Evolutionary conservation across 192 early-diverging fungal genomes (phyloP).

Genomic region (Coemansia sp.): DNA sequence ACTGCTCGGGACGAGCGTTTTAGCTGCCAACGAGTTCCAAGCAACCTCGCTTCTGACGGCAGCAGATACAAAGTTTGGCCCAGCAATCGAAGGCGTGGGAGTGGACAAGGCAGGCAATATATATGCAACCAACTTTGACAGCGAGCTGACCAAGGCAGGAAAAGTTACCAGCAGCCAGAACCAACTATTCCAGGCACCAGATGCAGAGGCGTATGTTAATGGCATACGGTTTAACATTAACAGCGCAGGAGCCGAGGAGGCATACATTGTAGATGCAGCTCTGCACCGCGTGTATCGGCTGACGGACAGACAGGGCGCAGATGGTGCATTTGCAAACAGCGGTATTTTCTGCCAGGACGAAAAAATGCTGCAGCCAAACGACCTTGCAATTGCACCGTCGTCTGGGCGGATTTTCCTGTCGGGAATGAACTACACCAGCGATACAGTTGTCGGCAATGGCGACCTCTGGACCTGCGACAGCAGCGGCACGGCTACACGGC

Average conservation of each 20-base stretch:
- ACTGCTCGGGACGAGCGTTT: slow-evolving; percentile 8
- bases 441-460: slow-evolving; percentile 42
- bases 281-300: slow-evolving; percentile 45
- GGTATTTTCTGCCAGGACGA: slow-evolving; percentile 32
- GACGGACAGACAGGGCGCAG: slow-evolving; percentile 5
- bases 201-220: slow-evolving; percentile 45
- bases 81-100: slow-evolving; percentile 56
- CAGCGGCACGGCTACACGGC: slow-evolving; percentile 31
- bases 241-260: slow-evolving; percentile 23
- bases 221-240: slow-evolving; percentile 49
- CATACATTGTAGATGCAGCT: slow-evolving; percentile 41
- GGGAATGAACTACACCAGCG: slow-evolving; percentile 45
- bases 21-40: slow-evolving; percentile 4
- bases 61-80: slow-evolving; percentile 42
- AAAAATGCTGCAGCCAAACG: slow-evolving; percentile 53
- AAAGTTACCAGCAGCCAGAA: slow-evolving; percentile 16
- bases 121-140: slow-evolving; percentile 52
- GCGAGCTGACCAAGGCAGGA: slow-evolving; percentile 12
- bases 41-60: slow-evolving; percentile 34
- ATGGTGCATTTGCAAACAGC: slow-evolving; percentile 8
- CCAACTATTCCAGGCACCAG: slow-evolving; percentile 23
- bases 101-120: slow-evolving; percentile 53
- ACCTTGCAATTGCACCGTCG: slow-evolving; percentile 51
- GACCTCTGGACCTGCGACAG: slow-evolving; percentile 55
- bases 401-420: slow-evolving; percentile 40